Percentiles rank a stretch among this genome's conserved stretches.
Evolutionary conservation across 1,284 basidiomycete species (phyloP).

Genomic region (Taiwanofungus camphoratus): DNA sequence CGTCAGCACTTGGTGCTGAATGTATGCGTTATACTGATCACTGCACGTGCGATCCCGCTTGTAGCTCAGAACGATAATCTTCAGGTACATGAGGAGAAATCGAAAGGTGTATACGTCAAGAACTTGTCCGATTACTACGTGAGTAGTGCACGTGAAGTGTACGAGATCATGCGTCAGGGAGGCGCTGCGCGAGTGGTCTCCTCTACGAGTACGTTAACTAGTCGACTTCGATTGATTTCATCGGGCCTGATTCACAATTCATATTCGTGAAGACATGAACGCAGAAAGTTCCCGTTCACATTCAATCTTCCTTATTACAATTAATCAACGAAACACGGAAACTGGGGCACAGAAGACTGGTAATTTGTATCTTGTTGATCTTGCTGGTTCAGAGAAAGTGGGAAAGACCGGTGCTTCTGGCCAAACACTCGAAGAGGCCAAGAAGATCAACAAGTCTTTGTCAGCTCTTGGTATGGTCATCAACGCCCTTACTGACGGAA

Average conservation of each 20-base stretch:
- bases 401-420: constrained; percentile 99
- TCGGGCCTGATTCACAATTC: neutral
- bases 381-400: constrained; percentile 98
- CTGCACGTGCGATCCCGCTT: constrained; percentile 8
- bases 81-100: constrained; percentile 98
- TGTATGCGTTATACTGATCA: neutral
- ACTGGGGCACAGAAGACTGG: constrained; percentile 95
- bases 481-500: constrained; percentile 95
- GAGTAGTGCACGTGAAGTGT: constrained; percentile 92
- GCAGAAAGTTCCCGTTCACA: constrained; percentile 99
- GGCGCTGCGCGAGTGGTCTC: constrained; percentile 89
- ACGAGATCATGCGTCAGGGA: constrained; percentile 98
- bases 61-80: constrained; percentile 97
- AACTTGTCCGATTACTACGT: constrained; percentile 98
- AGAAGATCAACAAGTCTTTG: constrained; percentile 99
- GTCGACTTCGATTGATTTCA: neutral
- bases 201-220: constrained; percentile 79
- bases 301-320: constrained; percentile 98
- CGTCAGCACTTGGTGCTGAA: constrained; percentile 2
- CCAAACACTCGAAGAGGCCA: constrained; percentile 98
- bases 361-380: constrained; percentile 95
- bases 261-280: constrained; percentile 84
- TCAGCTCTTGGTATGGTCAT: constrained; percentile 99
- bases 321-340: constrained; percentile 95
- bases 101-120: constrained; percentile 97